Conservation (phyloP, 1,139 yeast species). For the Saccharomycopsis hybrid region DNA sequence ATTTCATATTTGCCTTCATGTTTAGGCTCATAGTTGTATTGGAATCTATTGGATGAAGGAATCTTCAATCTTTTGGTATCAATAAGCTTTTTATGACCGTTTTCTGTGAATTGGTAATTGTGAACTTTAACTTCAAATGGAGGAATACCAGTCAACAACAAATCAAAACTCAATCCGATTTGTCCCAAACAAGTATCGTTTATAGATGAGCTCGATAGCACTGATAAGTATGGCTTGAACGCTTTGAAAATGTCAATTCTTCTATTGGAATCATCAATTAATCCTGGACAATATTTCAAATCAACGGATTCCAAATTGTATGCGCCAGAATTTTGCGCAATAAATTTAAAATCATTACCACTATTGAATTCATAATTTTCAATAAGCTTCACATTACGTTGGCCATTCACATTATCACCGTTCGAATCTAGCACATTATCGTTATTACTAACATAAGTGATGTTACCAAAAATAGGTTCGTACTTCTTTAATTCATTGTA, state of each 20-base stretch:
- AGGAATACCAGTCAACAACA: constrained; percentile 65
- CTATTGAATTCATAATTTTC: constrained; percentile 15
- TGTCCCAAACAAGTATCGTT: constrained; percentile 89
- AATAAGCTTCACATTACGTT: not conserved
- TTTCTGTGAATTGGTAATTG: constrained; percentile 47
- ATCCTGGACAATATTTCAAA: constrained; percentile 63
- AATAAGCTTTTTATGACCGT: constrained; percentile 29
- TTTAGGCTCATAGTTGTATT: constrained; percentile 68
- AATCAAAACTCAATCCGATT: constrained; percentile 71
- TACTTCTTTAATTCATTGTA: constrained; percentile 6
- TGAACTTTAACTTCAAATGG: constrained; percentile 68
- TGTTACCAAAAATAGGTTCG: constrained; percentile 42
- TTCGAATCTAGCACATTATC: constrained; percentile 12
- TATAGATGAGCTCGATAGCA: constrained; percentile 48
- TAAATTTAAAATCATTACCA: constrained; percentile 28
- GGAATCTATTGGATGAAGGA: constrained; percentile 39
- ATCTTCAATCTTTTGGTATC: constrained; percentile 32
- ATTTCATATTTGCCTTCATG: constrained; percentile 77
- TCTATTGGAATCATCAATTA: constrained; percentile 42
- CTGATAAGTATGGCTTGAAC: constrained; percentile 42
- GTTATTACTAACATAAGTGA: constrained; percentile 34
- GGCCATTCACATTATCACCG: too few species aligned
- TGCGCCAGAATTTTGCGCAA: constrained; percentile 52
- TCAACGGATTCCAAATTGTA: constrained; percentile 48
- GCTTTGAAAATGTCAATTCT: constrained; percentile 36